Evolutionary conservation across 2,329 filamentous ascomycete species (phyloP).

Genomic region (Aspergillus felis): DNA sequence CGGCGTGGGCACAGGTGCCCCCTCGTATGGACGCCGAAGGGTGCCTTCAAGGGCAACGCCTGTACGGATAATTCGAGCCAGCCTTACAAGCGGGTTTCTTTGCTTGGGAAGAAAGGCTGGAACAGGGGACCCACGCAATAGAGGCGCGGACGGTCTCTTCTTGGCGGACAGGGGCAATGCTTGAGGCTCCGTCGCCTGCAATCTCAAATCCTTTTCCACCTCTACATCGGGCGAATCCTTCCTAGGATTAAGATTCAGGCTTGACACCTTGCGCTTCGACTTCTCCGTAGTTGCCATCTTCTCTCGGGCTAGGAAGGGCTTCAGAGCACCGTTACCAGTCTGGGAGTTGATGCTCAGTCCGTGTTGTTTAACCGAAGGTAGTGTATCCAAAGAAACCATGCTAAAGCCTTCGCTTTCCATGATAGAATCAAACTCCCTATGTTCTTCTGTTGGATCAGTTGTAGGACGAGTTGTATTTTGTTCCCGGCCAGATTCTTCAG

Average conservation of each 20-base stretch:
- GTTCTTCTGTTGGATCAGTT: conserved; percentile 38
- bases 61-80: conserved; percentile 34
- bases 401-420: conserved; percentile 57
- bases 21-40: conserved; percentile 18
- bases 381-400: conserved; percentile 53
- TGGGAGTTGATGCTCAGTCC: conserved; percentile 32
- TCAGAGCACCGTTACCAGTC: conserved; percentile 21
- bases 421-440: conserved; percentile 51
- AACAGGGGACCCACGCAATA: conserved; percentile 8
- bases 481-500: neutral
- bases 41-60: conserved; percentile 37
- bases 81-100: conserved; percentile 21
- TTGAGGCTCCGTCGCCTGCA: neutral
- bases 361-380: conserved; percentile 48
- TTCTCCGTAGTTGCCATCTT: conserved; percentile 21
- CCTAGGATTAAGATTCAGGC: conserved; percentile 15
- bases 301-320: conserved; percentile 27
- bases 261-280: conserved; percentile 24
- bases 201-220: conserved; percentile 9
- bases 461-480: conserved; percentile 4
- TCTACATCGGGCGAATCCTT: conserved; percentile 13
- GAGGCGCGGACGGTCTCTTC: conserved; percentile 8
- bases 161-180: neutral
- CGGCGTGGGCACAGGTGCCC: conserved; percentile 2
- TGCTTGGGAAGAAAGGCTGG: conserved; percentile 1